Percentiles rank a stretch among this genome's conserved stretches.
Conservation (phyloP, 2,329 filamentous ascomycete species). For the Teratosphaeria viscida region DNA sequence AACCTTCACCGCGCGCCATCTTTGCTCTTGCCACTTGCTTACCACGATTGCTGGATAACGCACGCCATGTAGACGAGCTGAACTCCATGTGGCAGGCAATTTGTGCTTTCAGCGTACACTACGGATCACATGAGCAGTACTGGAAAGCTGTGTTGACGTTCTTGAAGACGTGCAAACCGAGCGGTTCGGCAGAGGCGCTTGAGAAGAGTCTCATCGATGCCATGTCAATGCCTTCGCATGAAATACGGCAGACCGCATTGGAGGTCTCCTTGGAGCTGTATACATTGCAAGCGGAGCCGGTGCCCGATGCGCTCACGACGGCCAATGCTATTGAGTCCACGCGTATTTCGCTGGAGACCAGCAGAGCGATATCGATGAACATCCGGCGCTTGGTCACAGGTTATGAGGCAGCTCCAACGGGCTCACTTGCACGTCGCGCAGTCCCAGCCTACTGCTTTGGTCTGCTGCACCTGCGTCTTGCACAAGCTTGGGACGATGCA, state of each 20-base stretch:
- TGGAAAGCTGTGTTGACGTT: conserved; percentile 19
- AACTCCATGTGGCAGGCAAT: conserved; percentile 11
- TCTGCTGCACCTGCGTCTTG: conserved; percentile 72
- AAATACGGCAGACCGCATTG: conserved; percentile 62
- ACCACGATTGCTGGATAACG: conserved; percentile 8
- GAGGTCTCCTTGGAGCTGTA: conserved; percentile 58
- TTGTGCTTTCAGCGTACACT: conserved; percentile 9
- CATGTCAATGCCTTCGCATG: conserved; percentile 63
- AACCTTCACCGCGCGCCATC: background rate
- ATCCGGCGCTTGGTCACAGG: conserved; percentile 62
- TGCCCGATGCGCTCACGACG: conserved; percentile 44
- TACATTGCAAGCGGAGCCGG: conserved; percentile 36
- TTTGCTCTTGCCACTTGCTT: conserved; percentile 16
- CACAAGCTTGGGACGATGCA: conserved; percentile 80
- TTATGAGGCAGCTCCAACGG: conserved; percentile 48
- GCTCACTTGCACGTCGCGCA: conserved; percentile 58
- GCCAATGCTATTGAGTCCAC: conserved; percentile 75
- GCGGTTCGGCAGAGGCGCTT: conserved; percentile 44
- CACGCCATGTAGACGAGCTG: background rate
- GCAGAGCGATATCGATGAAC: conserved; percentile 71
- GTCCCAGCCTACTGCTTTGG: conserved; percentile 81
- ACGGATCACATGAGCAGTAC: conserved; percentile 12
- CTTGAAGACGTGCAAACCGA: conserved; percentile 7
- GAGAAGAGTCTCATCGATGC: conserved; percentile 59
- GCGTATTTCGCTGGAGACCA: conserved; percentile 64